Conservation (phyloP, 768 basidiomycete species). For the Epithele typhae region DNA sequence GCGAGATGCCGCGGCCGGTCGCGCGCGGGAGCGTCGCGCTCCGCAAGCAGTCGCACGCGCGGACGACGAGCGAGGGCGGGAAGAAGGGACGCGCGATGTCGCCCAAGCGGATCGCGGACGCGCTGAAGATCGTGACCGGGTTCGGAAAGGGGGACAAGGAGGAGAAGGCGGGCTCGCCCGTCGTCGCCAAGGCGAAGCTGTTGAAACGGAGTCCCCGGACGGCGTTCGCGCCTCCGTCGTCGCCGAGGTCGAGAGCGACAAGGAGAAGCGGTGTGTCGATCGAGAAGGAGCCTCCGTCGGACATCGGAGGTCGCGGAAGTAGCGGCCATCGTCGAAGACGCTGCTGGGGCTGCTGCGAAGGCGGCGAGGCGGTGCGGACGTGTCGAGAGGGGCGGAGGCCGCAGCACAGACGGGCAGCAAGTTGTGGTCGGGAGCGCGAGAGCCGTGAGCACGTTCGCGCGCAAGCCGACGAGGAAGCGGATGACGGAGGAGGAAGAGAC, state of each 20-base stretch:
- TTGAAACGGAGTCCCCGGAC: not conserved
- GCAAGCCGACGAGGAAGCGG: constrained; percentile 16
- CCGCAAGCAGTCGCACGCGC: not conserved
- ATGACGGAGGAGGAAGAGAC: constrained; percentile 34
- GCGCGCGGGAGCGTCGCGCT: not conserved
- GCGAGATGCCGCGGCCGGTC: constrained; percentile 39
- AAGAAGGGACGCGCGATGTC: not conserved
- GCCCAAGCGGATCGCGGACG: not conserved
- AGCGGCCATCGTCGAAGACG: not conserved
- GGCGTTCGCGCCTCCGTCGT: not conserved
- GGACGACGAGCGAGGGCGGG: not conserved
- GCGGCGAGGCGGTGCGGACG: not conserved
- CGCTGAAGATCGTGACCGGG: not conserved
- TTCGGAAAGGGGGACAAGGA: too few species aligned
- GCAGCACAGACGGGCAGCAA: not conserved
- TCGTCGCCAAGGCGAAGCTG: too few species aligned
- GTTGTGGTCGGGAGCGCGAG: constrained; percentile 4
- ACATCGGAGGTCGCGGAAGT: not conserved
- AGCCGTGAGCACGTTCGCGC: constrained; percentile 13
- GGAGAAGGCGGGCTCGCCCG: not conserved
- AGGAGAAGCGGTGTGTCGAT: not conserved
- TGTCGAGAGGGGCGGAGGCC: not conserved
- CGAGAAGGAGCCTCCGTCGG: not conserved
- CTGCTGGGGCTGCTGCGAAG: not conserved
- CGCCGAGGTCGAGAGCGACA: not conserved